Conservation (phyloP, 352 stramenopile species). For the Pythium periplocum region DNA sequence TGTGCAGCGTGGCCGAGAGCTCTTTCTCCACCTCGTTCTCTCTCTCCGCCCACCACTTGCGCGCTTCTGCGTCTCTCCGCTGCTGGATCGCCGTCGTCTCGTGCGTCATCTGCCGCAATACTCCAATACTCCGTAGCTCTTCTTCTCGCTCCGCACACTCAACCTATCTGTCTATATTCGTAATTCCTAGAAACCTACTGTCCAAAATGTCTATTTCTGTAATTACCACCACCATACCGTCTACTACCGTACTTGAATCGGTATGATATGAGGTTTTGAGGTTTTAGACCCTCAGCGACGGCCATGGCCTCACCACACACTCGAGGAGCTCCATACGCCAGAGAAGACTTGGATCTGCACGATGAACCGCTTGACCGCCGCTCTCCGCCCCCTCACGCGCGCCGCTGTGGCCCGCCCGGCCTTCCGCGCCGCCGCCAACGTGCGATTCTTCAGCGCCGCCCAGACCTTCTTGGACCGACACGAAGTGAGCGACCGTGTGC, state of each 20-base stretch:
- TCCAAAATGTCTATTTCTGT: too few relatives aligned
- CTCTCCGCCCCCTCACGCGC: constrained; percentile 60
- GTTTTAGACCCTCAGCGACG: constrained; percentile 8
- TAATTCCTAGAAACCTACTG: too few relatives aligned
- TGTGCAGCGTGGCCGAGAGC: constrained; percentile 41
- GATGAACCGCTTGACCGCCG: constrained; percentile 79
- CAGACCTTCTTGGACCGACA: constrained; percentile 86
- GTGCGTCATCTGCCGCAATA: too few relatives aligned
- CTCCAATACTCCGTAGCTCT: too few relatives aligned
- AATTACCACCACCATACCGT: not conserved
- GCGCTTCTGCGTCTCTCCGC: constrained; percentile 19
- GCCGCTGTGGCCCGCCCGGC: constrained; percentile 43
- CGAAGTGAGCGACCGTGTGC: constrained; percentile 96
- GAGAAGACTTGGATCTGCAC: constrained; percentile 7
- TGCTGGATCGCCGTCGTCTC: too few relatives aligned
- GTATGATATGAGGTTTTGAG: constrained; percentile 18
- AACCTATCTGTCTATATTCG: too few relatives aligned
- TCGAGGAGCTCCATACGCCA: constrained; percentile 1
- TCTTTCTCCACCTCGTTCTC: constrained; percentile 52
- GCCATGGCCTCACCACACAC: too few relatives aligned
- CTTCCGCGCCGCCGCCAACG: constrained; percentile 23
- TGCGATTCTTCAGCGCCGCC: constrained; percentile 69
- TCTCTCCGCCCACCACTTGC: constrained; percentile 53
- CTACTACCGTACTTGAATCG: constrained; percentile 1
- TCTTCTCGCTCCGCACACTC: too few relatives aligned